Evolutionary conservation across 495 filamentous ascomycete species (phyloP), one percentile per base, ranked within the genome.

Genomic region (Cercophora samala): DNA sequence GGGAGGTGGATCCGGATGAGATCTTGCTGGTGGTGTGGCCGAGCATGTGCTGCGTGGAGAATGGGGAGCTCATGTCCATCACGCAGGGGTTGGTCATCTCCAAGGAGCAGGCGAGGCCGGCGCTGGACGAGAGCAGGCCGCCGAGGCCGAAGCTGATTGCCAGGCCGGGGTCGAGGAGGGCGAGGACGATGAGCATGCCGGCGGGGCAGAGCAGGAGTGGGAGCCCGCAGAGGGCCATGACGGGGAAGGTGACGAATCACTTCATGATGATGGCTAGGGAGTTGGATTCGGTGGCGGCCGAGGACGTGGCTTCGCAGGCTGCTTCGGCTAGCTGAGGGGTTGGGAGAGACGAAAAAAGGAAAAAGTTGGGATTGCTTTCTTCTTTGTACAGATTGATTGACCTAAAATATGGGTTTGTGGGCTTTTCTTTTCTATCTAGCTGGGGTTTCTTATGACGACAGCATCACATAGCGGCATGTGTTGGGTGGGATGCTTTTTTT

Each of bases 21-120:
- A 78, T 78, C 56, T 58, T 78, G 18, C 68, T 78, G 1, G 76
- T 78, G 1, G 76, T 78, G 26, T 78, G 76, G 76, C 76, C 76
- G 4, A 74, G 71, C 69, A 78, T 78, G 74, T 78, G 76, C 65
- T 72, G 72, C 22, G 76, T 78, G 60, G 76, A 78, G 69, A 68
- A 62, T 55, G 76, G 76, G 32, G 76, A 77, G 23, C 69, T 77
- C 25, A 72, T 75, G 66, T 73, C 70, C 63, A 78, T 78, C 65
- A 78, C 76, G 1, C 76, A 78, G 59, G 76, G 76, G 0, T 63
- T 78, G 25, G 76, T 78, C 17, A 78, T 78, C 53, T 75, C 74
- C 65, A 78, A 78, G 68, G 74, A 78, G 55, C 76, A 78, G 67
- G 76, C 76, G 0, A 73, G 76, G 1, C 72, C 76, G 0, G 76